A percentile compares a stretch with the other conserved stretches of the same genome.
Conservation (phyloP, 441 rosid genomes). For the Monsonia emarginata region DNA sequence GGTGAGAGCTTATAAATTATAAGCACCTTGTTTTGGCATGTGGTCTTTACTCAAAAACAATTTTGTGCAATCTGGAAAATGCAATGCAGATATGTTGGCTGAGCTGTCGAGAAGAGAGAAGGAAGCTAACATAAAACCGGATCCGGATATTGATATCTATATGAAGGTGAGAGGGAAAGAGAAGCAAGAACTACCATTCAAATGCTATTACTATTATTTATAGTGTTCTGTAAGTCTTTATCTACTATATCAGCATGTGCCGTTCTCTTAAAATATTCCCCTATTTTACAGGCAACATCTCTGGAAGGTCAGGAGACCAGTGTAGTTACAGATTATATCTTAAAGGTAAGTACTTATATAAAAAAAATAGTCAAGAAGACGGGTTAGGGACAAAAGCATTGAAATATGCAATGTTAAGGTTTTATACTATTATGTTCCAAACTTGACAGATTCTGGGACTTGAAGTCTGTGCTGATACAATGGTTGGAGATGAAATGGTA, state of each 20-base stretch:
- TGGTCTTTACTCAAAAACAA: background rate
- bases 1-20: slow-evolving; percentile 29
- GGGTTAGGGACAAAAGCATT: background rate
- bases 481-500: slow-evolving; percentile 73
- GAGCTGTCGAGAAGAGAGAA: slow-evolving; percentile 47
- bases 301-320: slow-evolving; percentile 50
- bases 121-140: slow-evolving; percentile 39
- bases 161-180: slow-evolving; percentile 42
- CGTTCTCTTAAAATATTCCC: no score
- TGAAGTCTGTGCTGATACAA: slow-evolving; percentile 66
- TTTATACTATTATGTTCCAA: background rate
- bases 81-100: slow-evolving; percentile 33
- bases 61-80: background rate
- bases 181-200: background rate
- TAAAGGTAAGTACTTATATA: no score
- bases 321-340: slow-evolving; percentile 54
- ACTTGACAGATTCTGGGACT: slow-evolving; percentile 61
- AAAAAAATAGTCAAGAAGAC: no score
- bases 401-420: no score
- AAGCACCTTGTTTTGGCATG: background rate
- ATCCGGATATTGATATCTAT: slow-evolving; percentile 47
- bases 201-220: no score
- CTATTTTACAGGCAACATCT: slow-evolving; percentile 38
- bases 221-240: no score
- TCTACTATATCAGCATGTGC: no score